phyloP scores from a whole-genome alignment of 2,329 filamentous ascomycete genomes.

The Scortechinia acanthostroma region DNA sequence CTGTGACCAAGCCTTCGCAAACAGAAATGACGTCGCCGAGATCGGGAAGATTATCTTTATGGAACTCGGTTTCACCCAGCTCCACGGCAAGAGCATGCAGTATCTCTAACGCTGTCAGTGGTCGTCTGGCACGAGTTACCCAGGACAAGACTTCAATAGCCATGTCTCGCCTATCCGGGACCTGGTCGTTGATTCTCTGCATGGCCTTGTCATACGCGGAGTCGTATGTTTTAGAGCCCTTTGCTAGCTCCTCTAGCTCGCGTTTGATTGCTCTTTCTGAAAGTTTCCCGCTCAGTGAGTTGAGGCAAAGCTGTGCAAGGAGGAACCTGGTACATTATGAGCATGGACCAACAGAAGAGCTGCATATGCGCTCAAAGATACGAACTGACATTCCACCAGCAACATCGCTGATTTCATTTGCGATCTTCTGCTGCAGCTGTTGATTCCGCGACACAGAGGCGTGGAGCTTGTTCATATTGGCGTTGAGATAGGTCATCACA shows the following conservation, averaged over 20 bases:
- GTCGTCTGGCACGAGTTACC: not conserved
- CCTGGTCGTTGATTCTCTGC: not conserved
- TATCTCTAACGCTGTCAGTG: not conserved
- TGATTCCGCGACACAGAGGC: conserved; percentile 6
- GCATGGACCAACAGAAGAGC: not conserved
- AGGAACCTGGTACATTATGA: not conserved
- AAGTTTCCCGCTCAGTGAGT: not conserved
- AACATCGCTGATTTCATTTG: conserved; percentile 10
- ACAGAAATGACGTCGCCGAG: not conserved
- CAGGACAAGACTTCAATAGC: not conserved
- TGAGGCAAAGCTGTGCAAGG: not conserved
- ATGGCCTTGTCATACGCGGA: not conserved
- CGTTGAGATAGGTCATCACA: conserved; percentile 16
- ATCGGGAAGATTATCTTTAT: not conserved
- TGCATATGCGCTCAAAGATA: no score
- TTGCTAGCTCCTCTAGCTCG: not conserved
- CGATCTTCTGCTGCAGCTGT: conserved; percentile 12
- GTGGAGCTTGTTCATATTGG: conserved; percentile 10
- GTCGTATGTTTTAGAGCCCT: not conserved
- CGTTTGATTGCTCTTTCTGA: not conserved
- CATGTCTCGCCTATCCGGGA: not conserved
- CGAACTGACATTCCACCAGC: conserved; percentile 22
- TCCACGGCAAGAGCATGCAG: not conserved
- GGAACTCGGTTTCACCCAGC: not conserved
- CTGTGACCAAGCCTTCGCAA: not conserved